A percentile compares a stretch with the other conserved stretches of the same genome.
These are phyloP conservation scores for Metschnikowia noctiluminum DNA, from an alignment of 805 yeast species.

Conservation along the genomic window DNA sequence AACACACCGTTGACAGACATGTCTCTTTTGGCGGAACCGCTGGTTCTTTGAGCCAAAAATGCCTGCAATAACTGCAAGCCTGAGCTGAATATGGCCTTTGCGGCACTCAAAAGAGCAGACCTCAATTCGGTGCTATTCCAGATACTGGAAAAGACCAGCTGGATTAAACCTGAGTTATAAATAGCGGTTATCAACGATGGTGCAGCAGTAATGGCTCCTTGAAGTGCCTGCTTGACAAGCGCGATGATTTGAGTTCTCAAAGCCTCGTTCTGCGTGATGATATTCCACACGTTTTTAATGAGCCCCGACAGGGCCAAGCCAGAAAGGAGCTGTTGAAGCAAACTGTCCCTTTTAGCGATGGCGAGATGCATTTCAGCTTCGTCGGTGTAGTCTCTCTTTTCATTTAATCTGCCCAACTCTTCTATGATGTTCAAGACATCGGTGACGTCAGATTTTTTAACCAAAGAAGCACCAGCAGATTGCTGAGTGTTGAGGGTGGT, in stretches of 20 bases:
- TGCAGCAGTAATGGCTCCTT: slow-evolving; percentile 36
- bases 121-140: slow-evolving; percentile 33
- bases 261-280: slow-evolving; percentile 31
- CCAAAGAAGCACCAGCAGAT: slow-evolving; percentile 21
- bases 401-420: slow-evolving; percentile 32
- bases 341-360: slow-evolving; percentile 33
- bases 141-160: slow-evolving; percentile 29
- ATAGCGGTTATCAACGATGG: slow-evolving; percentile 40
- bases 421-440: slow-evolving; percentile 32
- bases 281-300: slow-evolving; percentile 32
- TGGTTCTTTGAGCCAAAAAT: slow-evolving; percentile 15
- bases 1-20: too few species aligned
- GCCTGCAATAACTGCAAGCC: slow-evolving; percentile 29
- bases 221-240: slow-evolving; percentile 30
- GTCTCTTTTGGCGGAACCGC: slow-evolving; percentile 11
- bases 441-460: slow-evolving; percentile 34
- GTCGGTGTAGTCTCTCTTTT: slow-evolving; percentile 34
- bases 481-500: slow-evolving; percentile 15
- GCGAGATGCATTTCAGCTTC: slow-evolving; percentile 27
- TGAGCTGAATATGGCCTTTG: slow-evolving; percentile 31
- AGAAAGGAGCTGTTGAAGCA: slow-evolving; percentile 33
- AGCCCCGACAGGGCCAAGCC: slow-evolving; percentile 40
- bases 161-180: slow-evolving; percentile 40
- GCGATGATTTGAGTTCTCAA: slow-evolving; percentile 24
- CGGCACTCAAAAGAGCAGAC: slow-evolving; percentile 31